Percentiles rank a stretch among this genome's conserved stretches.
phyloP scores from a whole-genome alignment of 2,329 filamentous ascomycete species.

The Fusarium neocosmosporiellum region DNA sequence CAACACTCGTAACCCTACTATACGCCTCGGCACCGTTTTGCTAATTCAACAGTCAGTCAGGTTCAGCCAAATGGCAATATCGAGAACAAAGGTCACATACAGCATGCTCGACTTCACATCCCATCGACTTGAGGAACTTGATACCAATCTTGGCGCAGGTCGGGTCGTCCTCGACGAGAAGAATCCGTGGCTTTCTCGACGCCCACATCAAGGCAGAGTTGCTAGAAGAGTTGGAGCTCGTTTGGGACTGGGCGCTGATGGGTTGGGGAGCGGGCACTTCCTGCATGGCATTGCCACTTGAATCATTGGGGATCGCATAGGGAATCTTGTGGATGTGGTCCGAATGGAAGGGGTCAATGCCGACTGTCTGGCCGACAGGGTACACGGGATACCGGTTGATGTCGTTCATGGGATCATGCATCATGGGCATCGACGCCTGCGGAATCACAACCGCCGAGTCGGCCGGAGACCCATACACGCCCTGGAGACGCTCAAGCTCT shows the following conservation, averaged over 20 bases:
- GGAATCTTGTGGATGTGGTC: slow-evolving; percentile 96
- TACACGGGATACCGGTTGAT: slow-evolving; percentile 78
- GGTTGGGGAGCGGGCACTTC: slow-evolving; percentile 55
- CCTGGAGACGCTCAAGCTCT: slow-evolving; percentile 66
- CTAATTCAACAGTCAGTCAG: slow-evolving; percentile 38
- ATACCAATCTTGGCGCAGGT: slow-evolving; percentile 75
- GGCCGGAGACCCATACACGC: slow-evolving; percentile 64
- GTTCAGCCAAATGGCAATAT: neutral
- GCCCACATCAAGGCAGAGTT: slow-evolving; percentile 65
- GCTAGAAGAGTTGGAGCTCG: slow-evolving; percentile 39
- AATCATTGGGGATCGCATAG: slow-evolving; percentile 76
- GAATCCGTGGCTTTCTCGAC: slow-evolving; percentile 76
- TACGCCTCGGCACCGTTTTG: slow-evolving; percentile 90
- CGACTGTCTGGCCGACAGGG: slow-evolving; percentile 88
- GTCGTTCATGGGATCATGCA: slow-evolving; percentile 67
- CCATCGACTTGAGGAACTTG: slow-evolving; percentile 74
- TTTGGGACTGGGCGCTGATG: slow-evolving; percentile 40
- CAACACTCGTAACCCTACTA: slow-evolving; percentile 74
- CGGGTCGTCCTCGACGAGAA: slow-evolving; percentile 87
- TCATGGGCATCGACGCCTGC: slow-evolving; percentile 57
- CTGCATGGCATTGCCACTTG: slow-evolving; percentile 49
- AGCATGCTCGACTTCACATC: slow-evolving; percentile 74
- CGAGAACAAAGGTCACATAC: slow-evolving; percentile 56
- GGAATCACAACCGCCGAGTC: slow-evolving; percentile 61
- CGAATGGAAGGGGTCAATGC: slow-evolving; percentile 93